A percentile compares a stretch with the other conserved stretches of the same genome.
phyloP scores from a whole-genome alignment of 345 rosid genomes.

The Psidium guajava region DNA sequence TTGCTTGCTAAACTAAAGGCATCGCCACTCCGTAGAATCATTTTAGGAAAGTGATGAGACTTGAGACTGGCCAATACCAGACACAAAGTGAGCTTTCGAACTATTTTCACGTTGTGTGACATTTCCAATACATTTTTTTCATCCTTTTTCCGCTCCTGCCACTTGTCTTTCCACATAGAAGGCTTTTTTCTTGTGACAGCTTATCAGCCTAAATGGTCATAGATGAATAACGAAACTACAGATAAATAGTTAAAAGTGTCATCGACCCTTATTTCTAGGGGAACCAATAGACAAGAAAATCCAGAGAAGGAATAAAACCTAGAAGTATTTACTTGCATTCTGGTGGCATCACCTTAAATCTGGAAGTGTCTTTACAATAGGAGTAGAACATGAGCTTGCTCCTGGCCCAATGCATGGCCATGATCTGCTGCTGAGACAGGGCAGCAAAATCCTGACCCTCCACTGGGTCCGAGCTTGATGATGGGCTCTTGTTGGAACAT shows the following conservation, averaged over 20 bases:
- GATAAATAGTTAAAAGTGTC: neutral
- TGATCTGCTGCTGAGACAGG: slow-evolving; percentile 49
- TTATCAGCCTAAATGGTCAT: neutral
- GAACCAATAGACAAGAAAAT: neutral
- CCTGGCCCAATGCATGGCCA: slow-evolving; percentile 83
- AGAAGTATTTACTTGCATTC: slow-evolving; percentile 39
- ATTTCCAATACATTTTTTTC: neutral
- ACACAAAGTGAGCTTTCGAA: neutral
- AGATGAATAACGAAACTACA: neutral
- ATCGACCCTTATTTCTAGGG: neutral
- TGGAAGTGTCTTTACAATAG: slow-evolving; percentile 53
- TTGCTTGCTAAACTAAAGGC: neutral
- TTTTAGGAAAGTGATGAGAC: neutral
- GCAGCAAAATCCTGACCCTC: slow-evolving; percentile 49
- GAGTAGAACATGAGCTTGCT: slow-evolving; percentile 88
- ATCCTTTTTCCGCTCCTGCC: neutral
- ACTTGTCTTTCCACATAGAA: neutral
- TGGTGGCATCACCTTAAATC: slow-evolving; percentile 65
- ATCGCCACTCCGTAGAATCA: neutral
- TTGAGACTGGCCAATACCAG: neutral
- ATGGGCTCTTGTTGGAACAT: slow-evolving; percentile 30
- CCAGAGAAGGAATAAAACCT: neutral
- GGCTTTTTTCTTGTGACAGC: neutral
- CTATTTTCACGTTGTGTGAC: neutral
- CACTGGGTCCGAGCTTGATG: slow-evolving; percentile 60